Evolutionary conservation across 176 grass and related monocot species (phyloP).

Genomic region (Triticum monococcum): DNA sequence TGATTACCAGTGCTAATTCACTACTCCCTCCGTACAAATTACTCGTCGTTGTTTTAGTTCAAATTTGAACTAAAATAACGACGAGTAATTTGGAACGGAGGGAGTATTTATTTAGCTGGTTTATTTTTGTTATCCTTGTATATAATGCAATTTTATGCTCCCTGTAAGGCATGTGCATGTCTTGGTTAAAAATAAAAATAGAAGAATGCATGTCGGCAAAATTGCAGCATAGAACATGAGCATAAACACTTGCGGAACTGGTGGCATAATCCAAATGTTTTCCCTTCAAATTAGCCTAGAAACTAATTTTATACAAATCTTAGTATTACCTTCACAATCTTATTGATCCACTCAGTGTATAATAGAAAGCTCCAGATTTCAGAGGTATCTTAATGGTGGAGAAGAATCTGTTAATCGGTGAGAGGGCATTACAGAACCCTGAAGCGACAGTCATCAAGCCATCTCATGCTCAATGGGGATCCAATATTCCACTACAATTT

Average conservation of each 20-base stretch:
- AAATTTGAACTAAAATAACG: too few species aligned
- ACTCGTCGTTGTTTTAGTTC: too few species aligned
- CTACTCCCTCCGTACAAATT: too few species aligned
- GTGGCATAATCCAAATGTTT: background rate
- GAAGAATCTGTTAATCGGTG: too few species aligned
- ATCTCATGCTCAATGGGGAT: background rate
- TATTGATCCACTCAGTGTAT: too few species aligned
- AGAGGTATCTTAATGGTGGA: too few species aligned
- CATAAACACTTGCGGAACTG: background rate
- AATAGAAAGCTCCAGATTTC: too few species aligned
- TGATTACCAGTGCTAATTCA: too few species aligned
- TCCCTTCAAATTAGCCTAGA: background rate
- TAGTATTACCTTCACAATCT: background rate
- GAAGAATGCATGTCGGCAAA: background rate
- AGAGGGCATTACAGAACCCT: background rate
- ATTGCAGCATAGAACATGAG: background rate
- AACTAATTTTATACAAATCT: background rate
- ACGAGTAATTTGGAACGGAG: too few species aligned
- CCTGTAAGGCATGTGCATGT: background rate
- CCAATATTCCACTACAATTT: background rate
- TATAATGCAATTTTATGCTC: background rate
- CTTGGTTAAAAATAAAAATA: background rate
- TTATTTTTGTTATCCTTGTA: too few species aligned
- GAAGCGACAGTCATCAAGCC: background rate
- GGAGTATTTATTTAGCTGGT: too few species aligned